Base-by-base conservation (phyloP, 2,329 filamentous ascomycete genomes). In the Magnaporthales sp. region DNA sequence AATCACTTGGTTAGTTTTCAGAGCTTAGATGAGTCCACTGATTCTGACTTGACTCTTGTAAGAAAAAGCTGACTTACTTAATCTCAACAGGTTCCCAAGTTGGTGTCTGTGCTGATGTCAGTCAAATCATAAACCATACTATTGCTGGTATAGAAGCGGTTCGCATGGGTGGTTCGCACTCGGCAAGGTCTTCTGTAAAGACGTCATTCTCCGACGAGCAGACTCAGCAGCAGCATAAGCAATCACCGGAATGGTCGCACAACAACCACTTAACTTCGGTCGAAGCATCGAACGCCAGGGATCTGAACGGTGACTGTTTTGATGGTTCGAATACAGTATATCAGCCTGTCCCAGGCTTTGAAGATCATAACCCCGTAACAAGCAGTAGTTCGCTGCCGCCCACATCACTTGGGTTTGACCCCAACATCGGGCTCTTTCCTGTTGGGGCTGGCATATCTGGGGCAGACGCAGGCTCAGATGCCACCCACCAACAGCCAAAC, bases 1-100 rank as follows among this genome's bases (percentile, higher is more conserved):
- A 80, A 54, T 77, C 91, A n/a, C 77, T 92, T 58, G 89, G 90
- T 91, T 80, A 75, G 83, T 80, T 66, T 29, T 0, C 1, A 4
- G n/a, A 32, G 11, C 60, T 24, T 0, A 22, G 29, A 24, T 10
- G 2, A 10, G 13, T n/a, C n/a, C 61, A 15, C 61, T 19, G 29
- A 38, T 26, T 15, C 30, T 2, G 30, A 13, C n/a, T 46, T n/a
- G 38, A n/a, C 6, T 19, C 15, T 46, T n/a, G 38, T 19, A 19
- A 46, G 2, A 46, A 31, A 46, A 4, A 46, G 38, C 38, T 46
- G 38, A 46, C n/a, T 46, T 7, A 46, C 5, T 19, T 1, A 13
- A 38, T 8, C 9, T 10, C 13, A 19, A 64, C 38, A 64, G 63
- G 63, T 24, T 65, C 63, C n/a, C 24, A 51, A 11, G 24, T 31